Evolutionary conservation across 108 stramenopile species (phyloP), one percentile per base, ranked within the genome.

Genomic region (Conticribra guillardii): DNA sequence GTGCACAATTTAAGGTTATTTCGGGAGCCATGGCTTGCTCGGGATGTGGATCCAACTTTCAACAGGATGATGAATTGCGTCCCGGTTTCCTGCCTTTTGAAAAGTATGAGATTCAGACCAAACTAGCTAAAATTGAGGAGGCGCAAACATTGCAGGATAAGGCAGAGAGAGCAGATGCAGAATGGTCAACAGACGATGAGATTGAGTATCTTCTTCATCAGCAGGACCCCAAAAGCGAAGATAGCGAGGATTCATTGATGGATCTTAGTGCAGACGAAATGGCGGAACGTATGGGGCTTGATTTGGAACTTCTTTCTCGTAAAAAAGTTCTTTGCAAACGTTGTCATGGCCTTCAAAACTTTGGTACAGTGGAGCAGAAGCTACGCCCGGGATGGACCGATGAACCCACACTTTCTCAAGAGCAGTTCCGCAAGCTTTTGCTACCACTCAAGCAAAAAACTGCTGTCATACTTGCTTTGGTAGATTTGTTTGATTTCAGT

Each of bases 401-500:
- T 52, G 92, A 96, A 57, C 92, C 92, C 27, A 77, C 85, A 24
- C 66, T 93, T 24, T 89, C 90, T 0, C 94, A 96, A 52, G 84
- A 89, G 44, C 72, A 88, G 64, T 96, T 96, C 52, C 84, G 89
- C 30, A 81, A 90, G 24, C 63, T 93, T 34, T 72, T 96, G 14
- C 34, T 73, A 41, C 92, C 90, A 47, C 67, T 93, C 24, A 63
- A 77, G 8, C 71, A 89, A 64, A 90, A 88, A 60, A 86, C 82
- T 2, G 90, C 90, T 26, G 90, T 92, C 28, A 84, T 96, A 56
- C 73, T 93, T 71, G 91, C 95, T 23, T 57, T 96, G 15, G 84
- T 96, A 5, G 95, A 96, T 64, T 65, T 96, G 44, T 96, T 96
- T 77, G 95, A 96, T 72, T 96, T 96, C 73, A 83, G 80, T 32